Evolutionary conservation across 257 asterid species (phyloP).

Genomic region (Przewalskia tangutica): DNA sequence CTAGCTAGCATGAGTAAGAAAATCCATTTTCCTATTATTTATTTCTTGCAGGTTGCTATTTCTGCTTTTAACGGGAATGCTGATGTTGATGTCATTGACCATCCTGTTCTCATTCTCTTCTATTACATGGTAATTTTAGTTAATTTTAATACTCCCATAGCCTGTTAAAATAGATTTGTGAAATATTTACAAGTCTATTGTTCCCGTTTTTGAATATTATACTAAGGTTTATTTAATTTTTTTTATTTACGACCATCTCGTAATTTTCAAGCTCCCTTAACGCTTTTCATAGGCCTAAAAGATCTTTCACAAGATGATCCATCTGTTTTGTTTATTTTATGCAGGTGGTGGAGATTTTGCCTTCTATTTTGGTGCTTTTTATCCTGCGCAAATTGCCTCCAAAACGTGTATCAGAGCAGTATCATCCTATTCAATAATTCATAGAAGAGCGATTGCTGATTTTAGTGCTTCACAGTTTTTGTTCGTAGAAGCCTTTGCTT

Average conservation of each 20-base stretch:
- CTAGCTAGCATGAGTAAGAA: not conserved
- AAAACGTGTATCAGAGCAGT: conserved; percentile 48
- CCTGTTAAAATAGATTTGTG: not conserved
- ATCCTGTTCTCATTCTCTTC: conserved; percentile 23
- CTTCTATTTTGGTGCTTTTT: conserved; percentile 58
- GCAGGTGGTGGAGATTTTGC: conserved; percentile 78
- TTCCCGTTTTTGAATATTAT: not conserved
- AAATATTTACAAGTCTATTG: not conserved
- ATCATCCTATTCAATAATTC: conserved; percentile 42
- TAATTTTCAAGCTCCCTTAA: not conserved
- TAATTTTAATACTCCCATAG: not conserved
- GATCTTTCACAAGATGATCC: not conserved
- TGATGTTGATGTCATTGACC: conserved; percentile 20
- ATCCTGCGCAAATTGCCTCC: conserved; percentile 72
- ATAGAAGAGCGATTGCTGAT: not conserved
- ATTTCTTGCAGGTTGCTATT: conserved; percentile 16
- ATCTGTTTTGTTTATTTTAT: not conserved
- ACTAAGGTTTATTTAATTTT: not conserved
- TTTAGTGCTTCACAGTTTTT: not conserved
- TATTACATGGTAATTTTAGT: conserved; percentile 24
- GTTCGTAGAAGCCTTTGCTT: not conserved
- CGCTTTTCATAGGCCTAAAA: not conserved
- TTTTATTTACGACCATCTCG: not conserved
- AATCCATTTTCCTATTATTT: not conserved
- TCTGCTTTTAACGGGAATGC: conserved; percentile 24